Percentiles rank a stretch among this genome's conserved stretches.
Conservation (phyloP, 805 yeast genomes). For the Pichia phayaonensis region DNA sequence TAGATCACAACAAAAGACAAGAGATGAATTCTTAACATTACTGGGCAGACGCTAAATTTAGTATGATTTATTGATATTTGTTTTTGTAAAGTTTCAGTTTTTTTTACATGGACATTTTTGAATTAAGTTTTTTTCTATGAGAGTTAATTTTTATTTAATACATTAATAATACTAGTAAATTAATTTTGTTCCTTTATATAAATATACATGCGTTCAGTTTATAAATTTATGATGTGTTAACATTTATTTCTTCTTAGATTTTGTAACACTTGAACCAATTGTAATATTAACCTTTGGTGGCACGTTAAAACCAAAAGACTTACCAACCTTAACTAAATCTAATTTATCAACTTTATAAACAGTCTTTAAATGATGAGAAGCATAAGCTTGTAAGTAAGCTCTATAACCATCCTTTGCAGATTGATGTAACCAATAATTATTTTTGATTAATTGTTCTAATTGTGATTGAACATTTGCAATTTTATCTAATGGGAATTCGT, state of each 20-base stretch:
- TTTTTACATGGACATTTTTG: background rate
- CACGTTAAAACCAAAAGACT: slow-evolving; percentile 86
- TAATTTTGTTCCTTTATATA: background rate
- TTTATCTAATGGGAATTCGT: slow-evolving; percentile 89
- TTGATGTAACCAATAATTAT: slow-evolving; percentile 90
- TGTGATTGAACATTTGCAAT: slow-evolving; percentile 96
- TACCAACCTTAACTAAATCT: slow-evolving; percentile 91
- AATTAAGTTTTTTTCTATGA: no score
- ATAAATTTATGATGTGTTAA: background rate
- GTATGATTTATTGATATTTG: background rate
- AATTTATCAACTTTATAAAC: slow-evolving; percentile 94
- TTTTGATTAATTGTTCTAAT: slow-evolving; percentile 80
- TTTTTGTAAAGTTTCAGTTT: background rate
- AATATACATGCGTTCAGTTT: background rate
- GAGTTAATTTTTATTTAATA: background rate
- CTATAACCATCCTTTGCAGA: slow-evolving; percentile 97
- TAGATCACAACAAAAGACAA: slow-evolving; percentile 86
- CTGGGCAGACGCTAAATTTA: slow-evolving; percentile 46
- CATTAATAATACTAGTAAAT: background rate
- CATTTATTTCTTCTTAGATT: slow-evolving; percentile 10
- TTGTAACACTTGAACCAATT: slow-evolving; percentile 72
- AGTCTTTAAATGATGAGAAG: slow-evolving; percentile 92
- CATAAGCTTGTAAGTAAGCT: slow-evolving; percentile 93
- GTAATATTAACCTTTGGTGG: slow-evolving; percentile 97
- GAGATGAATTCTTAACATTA: slow-evolving; percentile 89